These are phyloP conservation scores for Aechmea fasciata DNA, from an alignment of 176 grass and related monocot species.

Conservation along the genomic window DNA sequence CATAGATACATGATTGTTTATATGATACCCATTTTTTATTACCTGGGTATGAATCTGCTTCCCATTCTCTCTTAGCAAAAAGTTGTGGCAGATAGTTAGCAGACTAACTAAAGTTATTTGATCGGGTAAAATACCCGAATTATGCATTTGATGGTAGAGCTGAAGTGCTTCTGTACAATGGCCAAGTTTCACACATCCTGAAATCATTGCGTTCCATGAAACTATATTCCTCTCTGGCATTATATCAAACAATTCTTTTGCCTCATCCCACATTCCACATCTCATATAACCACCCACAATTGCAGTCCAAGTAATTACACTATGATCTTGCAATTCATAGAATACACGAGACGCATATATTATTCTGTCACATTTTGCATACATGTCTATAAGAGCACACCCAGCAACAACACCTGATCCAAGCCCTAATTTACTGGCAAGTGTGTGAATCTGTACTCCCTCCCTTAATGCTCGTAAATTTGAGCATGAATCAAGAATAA, in stretches of 20 bases:
- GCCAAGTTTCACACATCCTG: constrained; percentile 20
- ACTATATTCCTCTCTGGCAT: constrained; percentile 24
- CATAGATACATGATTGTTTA: not conserved
- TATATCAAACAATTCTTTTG: constrained; percentile 16
- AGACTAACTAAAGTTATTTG: constrained; percentile 7
- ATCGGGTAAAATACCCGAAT: constrained; percentile 18
- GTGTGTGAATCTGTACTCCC: constrained; percentile 23
- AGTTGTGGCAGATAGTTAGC: constrained; percentile 9
- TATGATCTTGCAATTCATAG: constrained; percentile 8
- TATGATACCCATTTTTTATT: constrained; percentile 17
- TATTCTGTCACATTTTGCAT: constrained; percentile 16
- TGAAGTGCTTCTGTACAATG: constrained; percentile 6
- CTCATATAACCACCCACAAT: constrained; percentile 14
- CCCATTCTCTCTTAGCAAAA: constrained; percentile 13
- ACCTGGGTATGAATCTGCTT: constrained; percentile 23
- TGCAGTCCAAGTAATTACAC: constrained; percentile 20
- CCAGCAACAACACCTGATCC: constrained; percentile 16
- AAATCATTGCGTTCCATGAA: constrained; percentile 27
- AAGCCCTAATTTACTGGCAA: constrained; percentile 9
- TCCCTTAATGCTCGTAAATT: constrained; percentile 4
- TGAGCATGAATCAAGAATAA: constrained; percentile 16
- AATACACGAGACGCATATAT: constrained; percentile 14
- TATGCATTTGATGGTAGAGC: constrained; percentile 11
- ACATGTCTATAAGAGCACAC: constrained; percentile 18
- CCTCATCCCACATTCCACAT: constrained; percentile 12